These are phyloP conservation scores for Fagopyrum tataricum DNA, from an alignment of 148 eudicot genomes.

Conservation along the genomic window DNA sequence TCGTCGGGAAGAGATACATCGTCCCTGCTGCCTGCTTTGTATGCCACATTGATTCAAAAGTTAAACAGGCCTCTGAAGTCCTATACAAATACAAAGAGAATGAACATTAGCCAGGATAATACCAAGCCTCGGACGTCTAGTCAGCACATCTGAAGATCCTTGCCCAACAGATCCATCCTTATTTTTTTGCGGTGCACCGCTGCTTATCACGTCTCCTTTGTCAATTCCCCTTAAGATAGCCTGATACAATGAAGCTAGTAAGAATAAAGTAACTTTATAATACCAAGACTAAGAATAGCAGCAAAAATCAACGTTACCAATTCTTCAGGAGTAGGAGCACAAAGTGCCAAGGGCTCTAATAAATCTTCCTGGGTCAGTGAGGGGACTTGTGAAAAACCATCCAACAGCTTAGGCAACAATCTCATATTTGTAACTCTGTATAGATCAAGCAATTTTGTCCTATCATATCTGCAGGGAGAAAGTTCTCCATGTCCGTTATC, in stretches of 20 bases:
- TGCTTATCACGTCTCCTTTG: slow-evolving; percentile 76
- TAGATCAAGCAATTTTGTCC: slow-evolving; percentile 73
- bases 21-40: slow-evolving; percentile 57
- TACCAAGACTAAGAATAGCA: not conserved
- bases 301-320: slow-evolving; percentile 33
- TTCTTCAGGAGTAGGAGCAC: slow-evolving; percentile 69
- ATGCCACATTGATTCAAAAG: slow-evolving; percentile 12
- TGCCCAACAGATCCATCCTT: slow-evolving; percentile 77
- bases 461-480: slow-evolving; percentile 47
- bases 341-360: slow-evolving; percentile 70
- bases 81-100: not conserved
- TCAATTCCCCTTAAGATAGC: slow-evolving; percentile 76
- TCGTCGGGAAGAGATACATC: slow-evolving; percentile 44
- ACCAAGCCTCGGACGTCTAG: slow-evolving; percentile 68
- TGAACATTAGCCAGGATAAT: slow-evolving; percentile 7
- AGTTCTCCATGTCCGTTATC: slow-evolving; percentile 46
- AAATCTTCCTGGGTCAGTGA: slow-evolving; percentile 76
- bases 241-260: slow-evolving; percentile 31
- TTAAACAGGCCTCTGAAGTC: not conserved
- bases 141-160: slow-evolving; percentile 47
- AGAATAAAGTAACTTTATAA: slow-evolving; percentile 15
- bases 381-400: slow-evolving; percentile 53
- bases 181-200: slow-evolving; percentile 71
- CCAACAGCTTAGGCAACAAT: slow-evolving; percentile 31
- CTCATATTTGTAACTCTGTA: slow-evolving; percentile 52